phyloP scores from a whole-genome alignment of 2,329 filamentous ascomycete species.

The Exserohilum rostratum region DNA sequence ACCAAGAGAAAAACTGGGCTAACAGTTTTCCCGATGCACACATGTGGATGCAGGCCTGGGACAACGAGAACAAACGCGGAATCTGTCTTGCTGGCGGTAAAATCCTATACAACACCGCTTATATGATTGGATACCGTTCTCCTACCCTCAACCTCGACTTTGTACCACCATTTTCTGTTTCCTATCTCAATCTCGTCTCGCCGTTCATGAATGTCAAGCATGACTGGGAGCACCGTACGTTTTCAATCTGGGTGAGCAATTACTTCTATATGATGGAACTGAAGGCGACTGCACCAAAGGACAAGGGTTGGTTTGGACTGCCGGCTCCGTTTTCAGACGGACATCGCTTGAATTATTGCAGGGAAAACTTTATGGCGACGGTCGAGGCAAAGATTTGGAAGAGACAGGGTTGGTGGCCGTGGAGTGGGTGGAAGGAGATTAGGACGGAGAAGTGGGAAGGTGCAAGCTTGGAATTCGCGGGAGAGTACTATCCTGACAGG shows the following conservation, averaged over 20 bases:
- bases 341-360: conserved; percentile 52
- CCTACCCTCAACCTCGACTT: conserved; percentile 49
- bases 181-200: conserved; percentile 35
- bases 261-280: conserved; percentile 52
- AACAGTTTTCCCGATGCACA: conserved; percentile 53
- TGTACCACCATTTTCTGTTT: conserved; percentile 53
- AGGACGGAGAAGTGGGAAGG: conserved; percentile 50
- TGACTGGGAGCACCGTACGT: conserved; percentile 50
- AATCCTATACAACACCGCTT: conserved; percentile 49
- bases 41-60: conserved; percentile 45
- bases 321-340: conserved; percentile 56
- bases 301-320: conserved; percentile 53
- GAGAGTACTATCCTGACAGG: conserved; percentile 53
- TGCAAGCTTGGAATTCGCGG: conserved; percentile 58
- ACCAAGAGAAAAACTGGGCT: conserved; percentile 61
- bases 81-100: conserved; percentile 44
- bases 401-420: conserved; percentile 44
- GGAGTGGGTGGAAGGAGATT: conserved; percentile 48
- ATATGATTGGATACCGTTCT: conserved; percentile 55
- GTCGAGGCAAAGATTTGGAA: conserved; percentile 53
- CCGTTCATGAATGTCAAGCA: conserved; percentile 52
- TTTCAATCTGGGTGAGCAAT: conserved; percentile 47
- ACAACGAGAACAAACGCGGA: conserved; percentile 22
- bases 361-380: conserved; percentile 55
- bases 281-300: conserved; percentile 49